These are phyloP conservation scores for Ogataea kodamae DNA, from an alignment of 805 yeast species.

Conservation along the genomic window DNA sequence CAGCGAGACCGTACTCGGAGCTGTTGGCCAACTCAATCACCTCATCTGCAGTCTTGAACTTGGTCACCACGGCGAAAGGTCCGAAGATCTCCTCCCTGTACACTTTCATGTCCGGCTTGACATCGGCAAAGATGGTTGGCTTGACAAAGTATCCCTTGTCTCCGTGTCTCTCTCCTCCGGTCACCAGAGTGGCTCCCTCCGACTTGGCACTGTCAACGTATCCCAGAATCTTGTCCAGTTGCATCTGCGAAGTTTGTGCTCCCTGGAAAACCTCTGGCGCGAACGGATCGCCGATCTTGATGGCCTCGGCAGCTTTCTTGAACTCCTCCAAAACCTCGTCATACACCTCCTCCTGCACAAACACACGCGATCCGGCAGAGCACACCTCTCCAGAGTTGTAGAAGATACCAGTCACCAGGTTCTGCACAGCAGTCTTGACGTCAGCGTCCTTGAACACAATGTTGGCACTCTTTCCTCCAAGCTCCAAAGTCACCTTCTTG, in stretches of 20 bases:
- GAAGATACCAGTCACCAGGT: constrained; percentile 65
- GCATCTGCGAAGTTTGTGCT: constrained; percentile 70
- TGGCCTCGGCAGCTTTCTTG: constrained; percentile 52
- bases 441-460: constrained; percentile 70
- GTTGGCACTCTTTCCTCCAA: constrained; percentile 83
- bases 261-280: constrained; percentile 67
- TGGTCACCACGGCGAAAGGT: constrained; percentile 69
- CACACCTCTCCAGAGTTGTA: constrained; percentile 82
- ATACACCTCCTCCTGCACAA: constrained; percentile 68
- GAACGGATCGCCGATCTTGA: constrained; percentile 76
- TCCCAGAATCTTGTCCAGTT: constrained; percentile 63
- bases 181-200: constrained; percentile 62
- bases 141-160: constrained; percentile 66
- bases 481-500: constrained; percentile 77
- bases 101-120: constrained; percentile 56
- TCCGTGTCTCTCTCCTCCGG: constrained; percentile 69
- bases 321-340: constrained; percentile 58
- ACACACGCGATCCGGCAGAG: constrained; percentile 78
- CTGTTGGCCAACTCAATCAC: constrained; percentile 64
- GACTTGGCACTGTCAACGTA: constrained; percentile 64
- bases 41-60: constrained; percentile 66
- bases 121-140: constrained; percentile 75
- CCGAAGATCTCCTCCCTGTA: constrained; percentile 77
- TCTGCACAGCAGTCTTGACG: constrained; percentile 45
- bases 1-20: constrained; percentile 75